Evolutionary conservation across 2,329 filamentous ascomycete species (phyloP), one percentile per base, ranked within the genome.

Genomic region (Alternaria conjuncta): DNA sequence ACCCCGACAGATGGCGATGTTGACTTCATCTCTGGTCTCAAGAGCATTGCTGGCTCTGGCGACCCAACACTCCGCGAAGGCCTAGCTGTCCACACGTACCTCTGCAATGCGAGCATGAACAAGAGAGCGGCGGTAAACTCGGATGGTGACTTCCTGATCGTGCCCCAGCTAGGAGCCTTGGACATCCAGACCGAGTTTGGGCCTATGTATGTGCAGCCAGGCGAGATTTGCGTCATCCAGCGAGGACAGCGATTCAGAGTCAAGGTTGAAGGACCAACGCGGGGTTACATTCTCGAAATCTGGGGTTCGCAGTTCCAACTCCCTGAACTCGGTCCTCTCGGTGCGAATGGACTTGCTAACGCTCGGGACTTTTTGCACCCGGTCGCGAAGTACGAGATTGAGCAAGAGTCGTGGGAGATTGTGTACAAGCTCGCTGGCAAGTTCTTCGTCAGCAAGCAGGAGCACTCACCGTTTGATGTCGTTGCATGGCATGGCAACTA

Each of bases 401-500:
- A 78, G 49, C 66, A 69, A 6, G 78, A 54, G 84, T 84, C 80
- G 0, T 79, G 77, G 51, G 82, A 85, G 61, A 75, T 78, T 61
- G 68, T 76, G 7, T 87, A 85, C 76, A 86, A 82, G 9, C 80
- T 92, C 73, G 88, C 88, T 75, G 89, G 90, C 68, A 83, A 84
- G 50, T 86, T 93, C 55, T 93, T 92, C 80, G 81, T 82, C 41
- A 89, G 89, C 7, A 83, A 77, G 45, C 91, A 94, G 79, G 78
- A 84, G 11, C 92, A 94, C 76, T 90, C 89, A 0, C 91, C 92
- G 0, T 94, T 93, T 72, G 91, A 94, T 71, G 87, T 94, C 0
- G 91, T 93, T 4, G 90, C 89, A 4, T 94, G 91, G 91, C 91
- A 94, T 75, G 92, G 92, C 47, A 91, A 88, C 66, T 94, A 93